Evolutionary conservation across 1,284 basidiomycete species (phyloP).

Genomic region (Porogramme epimiltina): DNA sequence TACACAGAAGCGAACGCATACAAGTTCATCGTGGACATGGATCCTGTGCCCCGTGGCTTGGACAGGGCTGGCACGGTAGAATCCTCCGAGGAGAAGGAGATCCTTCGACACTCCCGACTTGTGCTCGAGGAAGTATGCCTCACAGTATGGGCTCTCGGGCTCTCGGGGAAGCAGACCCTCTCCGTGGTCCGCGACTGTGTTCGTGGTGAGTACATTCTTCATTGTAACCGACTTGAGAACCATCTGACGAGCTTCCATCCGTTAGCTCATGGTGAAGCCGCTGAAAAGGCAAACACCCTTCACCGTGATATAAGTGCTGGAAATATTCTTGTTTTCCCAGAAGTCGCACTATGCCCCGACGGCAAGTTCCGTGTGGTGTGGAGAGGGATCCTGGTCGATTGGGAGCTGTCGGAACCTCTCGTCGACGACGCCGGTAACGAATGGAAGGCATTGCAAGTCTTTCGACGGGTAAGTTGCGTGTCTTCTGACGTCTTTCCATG

Average conservation of each 20-base stretch:
- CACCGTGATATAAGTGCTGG: constrained; percentile 4
- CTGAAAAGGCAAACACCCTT: neutral
- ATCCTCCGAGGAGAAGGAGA: too few species aligned
- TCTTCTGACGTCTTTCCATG: too few species aligned
- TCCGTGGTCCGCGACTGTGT: neutral
- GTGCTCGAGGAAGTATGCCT: neutral
- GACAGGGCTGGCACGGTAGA: too few species aligned
- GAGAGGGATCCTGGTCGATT: neutral
- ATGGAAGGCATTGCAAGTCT: too few species aligned
- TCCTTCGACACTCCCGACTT: neutral
- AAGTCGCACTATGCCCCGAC: neutral
- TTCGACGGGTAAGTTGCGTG: too few species aligned
- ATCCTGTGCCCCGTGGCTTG: too few species aligned
- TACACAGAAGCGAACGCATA: too few species aligned
- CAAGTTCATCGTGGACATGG: too few species aligned
- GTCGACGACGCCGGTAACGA: too few species aligned
- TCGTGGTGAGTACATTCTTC: neutral
- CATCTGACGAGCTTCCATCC: neutral
- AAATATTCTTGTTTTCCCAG: neutral
- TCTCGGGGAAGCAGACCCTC: neutral
- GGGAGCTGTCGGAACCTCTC: neutral
- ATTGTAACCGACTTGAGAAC: too few species aligned
- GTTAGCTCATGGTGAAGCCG: neutral
- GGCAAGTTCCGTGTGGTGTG: neutral
- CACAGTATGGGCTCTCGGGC: neutral